Evolutionary conservation across 345 rosid species (phyloP).

Genomic region (Aurinia saxatilis): DNA sequence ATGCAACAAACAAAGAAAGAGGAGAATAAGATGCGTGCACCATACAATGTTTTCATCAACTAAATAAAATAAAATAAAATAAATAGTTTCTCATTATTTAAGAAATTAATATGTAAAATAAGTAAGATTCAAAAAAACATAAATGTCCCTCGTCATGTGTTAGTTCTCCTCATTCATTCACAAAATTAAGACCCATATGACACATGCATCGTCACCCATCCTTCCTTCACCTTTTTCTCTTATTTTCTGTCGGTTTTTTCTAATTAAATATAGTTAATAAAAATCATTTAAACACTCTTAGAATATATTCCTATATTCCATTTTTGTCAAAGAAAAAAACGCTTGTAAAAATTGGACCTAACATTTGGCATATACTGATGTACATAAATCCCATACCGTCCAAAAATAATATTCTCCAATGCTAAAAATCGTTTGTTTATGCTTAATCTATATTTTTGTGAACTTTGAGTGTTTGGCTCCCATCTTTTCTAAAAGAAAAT

Average conservation of each 20-base stretch:
- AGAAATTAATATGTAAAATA: too few species aligned
- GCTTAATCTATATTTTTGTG: too few species aligned
- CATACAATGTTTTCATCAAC: conserved; percentile 10
- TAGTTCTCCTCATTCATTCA: conserved; percentile 22
- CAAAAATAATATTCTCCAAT: too few species aligned
- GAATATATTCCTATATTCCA: conserved; percentile 9
- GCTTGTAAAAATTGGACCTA: conserved; percentile 12
- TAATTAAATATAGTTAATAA: background rate
- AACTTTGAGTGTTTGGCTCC: too few species aligned
- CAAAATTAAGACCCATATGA: conserved; percentile 11
- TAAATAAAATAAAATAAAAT: background rate
- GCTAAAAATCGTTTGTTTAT: too few species aligned
- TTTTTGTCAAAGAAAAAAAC: background rate
- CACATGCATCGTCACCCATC: conserved; percentile 20
- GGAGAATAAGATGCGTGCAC: conserved; percentile 24
- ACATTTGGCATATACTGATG: background rate
- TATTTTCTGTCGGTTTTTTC: background rate
- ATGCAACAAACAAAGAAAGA: conserved; percentile 1
- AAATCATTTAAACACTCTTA: background rate
- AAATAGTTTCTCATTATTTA: background rate
- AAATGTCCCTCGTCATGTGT: conserved; percentile 26
- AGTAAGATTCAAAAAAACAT: conserved; percentile 13
- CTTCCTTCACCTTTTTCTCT: conserved; percentile 3
- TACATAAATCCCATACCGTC: too few species aligned
- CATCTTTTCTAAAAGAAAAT: too few species aligned